Conservation (phyloP, 106 monocot species). For the Iris macrosiphon region DNA sequence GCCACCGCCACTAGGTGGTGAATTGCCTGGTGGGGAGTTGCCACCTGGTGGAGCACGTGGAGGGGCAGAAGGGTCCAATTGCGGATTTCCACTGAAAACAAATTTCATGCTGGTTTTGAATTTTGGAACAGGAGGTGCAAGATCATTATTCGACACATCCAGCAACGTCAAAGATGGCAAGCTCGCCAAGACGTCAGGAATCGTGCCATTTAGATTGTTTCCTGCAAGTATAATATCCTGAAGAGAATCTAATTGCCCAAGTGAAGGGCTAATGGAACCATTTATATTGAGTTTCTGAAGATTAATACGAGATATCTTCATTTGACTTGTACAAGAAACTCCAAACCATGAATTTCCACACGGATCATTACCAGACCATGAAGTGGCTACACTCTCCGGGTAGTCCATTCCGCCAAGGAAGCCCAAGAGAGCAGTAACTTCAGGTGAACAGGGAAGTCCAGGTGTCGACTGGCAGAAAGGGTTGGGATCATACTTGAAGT, state of each 20-base stretch:
- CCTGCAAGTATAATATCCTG: constrained; percentile 32
- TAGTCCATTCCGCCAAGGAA: constrained; percentile 45
- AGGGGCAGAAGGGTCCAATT: neutral
- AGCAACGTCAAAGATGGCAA: constrained; percentile 40
- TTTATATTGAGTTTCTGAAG: constrained; percentile 36
- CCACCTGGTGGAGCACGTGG: neutral
- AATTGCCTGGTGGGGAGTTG: neutral
- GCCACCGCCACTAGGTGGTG: neutral
- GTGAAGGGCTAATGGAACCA: constrained; percentile 59
- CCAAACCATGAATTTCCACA: constrained; percentile 49
- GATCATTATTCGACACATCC: constrained; percentile 58
- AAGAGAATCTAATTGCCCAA: constrained; percentile 41
- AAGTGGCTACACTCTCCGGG: constrained; percentile 22
- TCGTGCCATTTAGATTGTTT: constrained; percentile 56
- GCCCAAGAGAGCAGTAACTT: constrained; percentile 45
- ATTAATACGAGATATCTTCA: constrained; percentile 31
- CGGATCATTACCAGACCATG: constrained; percentile 65
- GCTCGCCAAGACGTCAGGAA: constrained; percentile 41
- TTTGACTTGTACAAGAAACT: constrained; percentile 23
- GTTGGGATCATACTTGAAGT: constrained; percentile 21
- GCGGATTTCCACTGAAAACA: constrained; percentile 35
- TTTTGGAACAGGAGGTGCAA: constrained; percentile 55
- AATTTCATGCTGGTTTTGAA: constrained; percentile 40
- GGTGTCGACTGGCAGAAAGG: constrained; percentile 30
- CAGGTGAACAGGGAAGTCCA: constrained; percentile 32